These are phyloP conservation scores for Coemansia sp. DNA, from an alignment of 192 early-diverging fungal genomes.

Conservation along the genomic window DNA sequence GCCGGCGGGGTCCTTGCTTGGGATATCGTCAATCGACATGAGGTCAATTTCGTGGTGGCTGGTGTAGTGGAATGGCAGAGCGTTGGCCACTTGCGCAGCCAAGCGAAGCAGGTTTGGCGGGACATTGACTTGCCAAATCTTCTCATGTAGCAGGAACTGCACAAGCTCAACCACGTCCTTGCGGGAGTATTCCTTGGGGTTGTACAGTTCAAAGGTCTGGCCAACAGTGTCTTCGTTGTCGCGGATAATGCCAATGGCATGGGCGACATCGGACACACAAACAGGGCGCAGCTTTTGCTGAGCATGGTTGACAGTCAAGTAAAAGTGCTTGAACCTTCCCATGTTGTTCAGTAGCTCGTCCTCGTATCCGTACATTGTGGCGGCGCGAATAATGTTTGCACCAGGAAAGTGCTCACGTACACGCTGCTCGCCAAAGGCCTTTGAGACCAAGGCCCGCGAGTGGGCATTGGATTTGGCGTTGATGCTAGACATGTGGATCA, in stretches of 20 bases:
- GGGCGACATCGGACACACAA: slow-evolving; percentile 82
- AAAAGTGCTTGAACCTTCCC: slow-evolving; percentile 56
- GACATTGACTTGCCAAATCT: slow-evolving; percentile 66
- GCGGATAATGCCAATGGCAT: slow-evolving; percentile 72
- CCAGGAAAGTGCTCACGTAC: slow-evolving; percentile 88
- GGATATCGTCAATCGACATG: slow-evolving; percentile 71
- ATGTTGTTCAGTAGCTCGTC: slow-evolving; percentile 91
- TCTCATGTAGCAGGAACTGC: slow-evolving; percentile 58
- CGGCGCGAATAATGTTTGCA: slow-evolving; percentile 91
- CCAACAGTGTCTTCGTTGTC: slow-evolving; percentile 72
- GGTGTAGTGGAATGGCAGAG: slow-evolving; percentile 73
- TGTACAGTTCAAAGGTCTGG: slow-evolving; percentile 88
- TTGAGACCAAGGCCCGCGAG: slow-evolving; percentile 78
- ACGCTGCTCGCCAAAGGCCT: slow-evolving; percentile 89
- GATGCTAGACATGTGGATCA: slow-evolving; percentile 89
- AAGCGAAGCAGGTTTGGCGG: slow-evolving; percentile 71
- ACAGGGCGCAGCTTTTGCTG: slow-evolving; percentile 51
- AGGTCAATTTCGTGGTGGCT: slow-evolving; percentile 85
- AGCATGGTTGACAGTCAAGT: slow-evolving; percentile 38
- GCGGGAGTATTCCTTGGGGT: slow-evolving; percentile 72
- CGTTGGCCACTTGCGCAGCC: slow-evolving; percentile 61
- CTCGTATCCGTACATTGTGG: slow-evolving; percentile 86
- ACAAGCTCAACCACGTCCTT: slow-evolving; percentile 71
- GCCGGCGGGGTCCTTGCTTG: slow-evolving; percentile 56
- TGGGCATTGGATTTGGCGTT: slow-evolving; percentile 72